Base-by-base conservation (phyloP, 495 filamentous ascomycete genomes). In the Aspergillus incahuasiensis region DNA sequence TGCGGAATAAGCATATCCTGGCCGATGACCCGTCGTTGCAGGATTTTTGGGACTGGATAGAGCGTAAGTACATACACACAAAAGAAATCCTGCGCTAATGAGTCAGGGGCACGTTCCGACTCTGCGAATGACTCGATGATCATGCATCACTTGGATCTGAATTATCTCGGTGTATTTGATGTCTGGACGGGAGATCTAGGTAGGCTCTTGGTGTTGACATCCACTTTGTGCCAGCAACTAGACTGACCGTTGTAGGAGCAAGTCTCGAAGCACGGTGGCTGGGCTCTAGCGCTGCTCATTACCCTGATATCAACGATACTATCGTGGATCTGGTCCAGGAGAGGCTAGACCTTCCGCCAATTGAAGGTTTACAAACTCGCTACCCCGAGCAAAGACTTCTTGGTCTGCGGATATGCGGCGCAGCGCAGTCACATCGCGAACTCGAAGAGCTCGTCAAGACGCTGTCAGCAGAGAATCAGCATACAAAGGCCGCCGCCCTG, bases 101-200 rank as follows among this genome's bases (percentile, higher is more conserved):
- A 22, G n/a, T 5, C 61, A 86, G 89, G 84, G 30, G 86, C 88
- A 21, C 83, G 84, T 16, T 72, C 73, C 18, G 80, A 81, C 39
- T 88, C 88, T 13, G 71, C 76, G 20, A 78, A 85, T 46, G 81
- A 84, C 35, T 82, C 84, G 4, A 92, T 96, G 89, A 78, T 89
- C 42, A 72, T 81, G n/a, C 78, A 84, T 39, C 75, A 80, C 1
- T 68, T 96, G 6, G 94, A 97, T 61, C 67, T 96, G 39, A 91
- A 86, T 62, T 98, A 90, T 66, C 68, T 96, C 64, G 94, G 94
- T 3, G 85, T 97, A 40, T 76, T 81, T 51, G 81, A 80, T 35
- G 81, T 96, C 15, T 97, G 92, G 92, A 85, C 73, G 28, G 87
- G 89, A 61, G 77, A 88, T 34, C 66, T 91, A 47, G 85, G 89